phyloP scores from a whole-genome alignment of 2,329 filamentous ascomycete genomes.

The Parasarocladium wereldwijsianum region DNA sequence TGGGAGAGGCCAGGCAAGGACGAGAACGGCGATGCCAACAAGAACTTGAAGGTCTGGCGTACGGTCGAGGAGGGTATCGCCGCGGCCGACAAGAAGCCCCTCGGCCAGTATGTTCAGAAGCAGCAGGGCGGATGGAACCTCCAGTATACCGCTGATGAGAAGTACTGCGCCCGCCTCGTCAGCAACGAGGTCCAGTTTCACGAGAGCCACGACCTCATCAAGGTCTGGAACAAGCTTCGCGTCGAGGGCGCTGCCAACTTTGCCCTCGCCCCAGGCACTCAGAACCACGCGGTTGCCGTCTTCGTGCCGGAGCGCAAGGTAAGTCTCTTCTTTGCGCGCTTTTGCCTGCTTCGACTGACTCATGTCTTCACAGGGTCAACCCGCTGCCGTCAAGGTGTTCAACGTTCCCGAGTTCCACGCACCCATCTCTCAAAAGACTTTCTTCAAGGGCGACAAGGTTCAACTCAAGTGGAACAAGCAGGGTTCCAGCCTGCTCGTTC shows the following conservation, averaged over 20 bases:
- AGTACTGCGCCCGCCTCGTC: constrained; percentile 80
- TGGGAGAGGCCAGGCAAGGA: constrained; percentile 93
- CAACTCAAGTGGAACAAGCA: constrained; percentile 95
- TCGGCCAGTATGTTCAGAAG: constrained; percentile 91
- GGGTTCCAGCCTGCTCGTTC: constrained; percentile 80
- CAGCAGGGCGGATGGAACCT: constrained; percentile 92
- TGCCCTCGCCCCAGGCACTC: constrained; percentile 66
- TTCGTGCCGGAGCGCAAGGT: constrained; percentile 95
- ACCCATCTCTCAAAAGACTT: constrained; percentile 91
- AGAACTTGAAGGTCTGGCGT: constrained; percentile 96
- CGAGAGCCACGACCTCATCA: constrained; percentile 69
- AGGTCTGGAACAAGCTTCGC: constrained; percentile 88
- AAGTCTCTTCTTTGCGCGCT: constrained; percentile 12
- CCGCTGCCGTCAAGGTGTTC: constrained; percentile 86
- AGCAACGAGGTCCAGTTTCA: constrained; percentile 98
- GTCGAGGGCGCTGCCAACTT: constrained; percentile 86
- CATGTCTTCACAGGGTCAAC: constrained; percentile 55
- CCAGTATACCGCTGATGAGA: constrained; percentile 89
- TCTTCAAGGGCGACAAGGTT: constrained; percentile 98
- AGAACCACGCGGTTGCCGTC: constrained; percentile 83
- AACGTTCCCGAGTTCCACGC: constrained; percentile 74
- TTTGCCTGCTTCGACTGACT: not conserved
- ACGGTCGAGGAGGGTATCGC: constrained; percentile 56
- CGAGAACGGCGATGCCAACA: constrained; percentile 79
- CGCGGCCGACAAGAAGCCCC: constrained; percentile 51